These are phyloP conservation scores for Fusarium staphyleae DNA, from an alignment of 2,329 filamentous ascomycete genomes.

Conservation along the genomic window DNA sequence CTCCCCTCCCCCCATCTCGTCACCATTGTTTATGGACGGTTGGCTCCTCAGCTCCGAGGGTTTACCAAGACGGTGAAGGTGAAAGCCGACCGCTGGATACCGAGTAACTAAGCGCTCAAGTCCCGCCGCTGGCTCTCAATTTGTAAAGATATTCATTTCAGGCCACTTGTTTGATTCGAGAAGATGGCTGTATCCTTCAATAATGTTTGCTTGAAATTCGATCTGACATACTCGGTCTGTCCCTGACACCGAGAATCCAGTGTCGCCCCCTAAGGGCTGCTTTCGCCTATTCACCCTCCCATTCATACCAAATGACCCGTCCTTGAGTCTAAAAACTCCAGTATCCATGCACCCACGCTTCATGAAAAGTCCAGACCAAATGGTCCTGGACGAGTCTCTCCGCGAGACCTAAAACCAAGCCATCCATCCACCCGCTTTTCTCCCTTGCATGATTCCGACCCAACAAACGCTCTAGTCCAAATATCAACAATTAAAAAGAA, in stretches of 20 bases:
- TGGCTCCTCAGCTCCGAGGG: too few relatives aligned
- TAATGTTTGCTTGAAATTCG: conserved; percentile 12
- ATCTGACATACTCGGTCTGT: conserved; percentile 13
- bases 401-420: conserved; percentile 21
- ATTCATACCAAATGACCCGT: conserved; percentile 22
- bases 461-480: conserved; percentile 26
- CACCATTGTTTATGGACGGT: too few relatives aligned
- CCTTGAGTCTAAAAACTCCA: conserved; percentile 35
- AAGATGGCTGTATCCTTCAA: neutral
- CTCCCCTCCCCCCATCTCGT: too few relatives aligned
- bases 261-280: conserved; percentile 26
- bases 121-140: neutral
- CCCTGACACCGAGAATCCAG: conserved; percentile 18
- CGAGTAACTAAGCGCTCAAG: neutral
- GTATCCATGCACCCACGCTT: conserved; percentile 22
- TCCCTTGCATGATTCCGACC: conserved; percentile 31
- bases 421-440: conserved; percentile 24
- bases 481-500: conserved; percentile 29
- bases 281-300: conserved; percentile 19
- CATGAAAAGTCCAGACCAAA: conserved; percentile 22
- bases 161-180: neutral
- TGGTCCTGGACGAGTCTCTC: conserved; percentile 20
- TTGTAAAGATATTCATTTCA: neutral
- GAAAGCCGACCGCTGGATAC: neutral
- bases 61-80: too few relatives aligned